These are phyloP conservation scores for Handroanthus guayacan DNA, from an alignment of 257 asterid genomes.

Conservation along the genomic window DNA sequence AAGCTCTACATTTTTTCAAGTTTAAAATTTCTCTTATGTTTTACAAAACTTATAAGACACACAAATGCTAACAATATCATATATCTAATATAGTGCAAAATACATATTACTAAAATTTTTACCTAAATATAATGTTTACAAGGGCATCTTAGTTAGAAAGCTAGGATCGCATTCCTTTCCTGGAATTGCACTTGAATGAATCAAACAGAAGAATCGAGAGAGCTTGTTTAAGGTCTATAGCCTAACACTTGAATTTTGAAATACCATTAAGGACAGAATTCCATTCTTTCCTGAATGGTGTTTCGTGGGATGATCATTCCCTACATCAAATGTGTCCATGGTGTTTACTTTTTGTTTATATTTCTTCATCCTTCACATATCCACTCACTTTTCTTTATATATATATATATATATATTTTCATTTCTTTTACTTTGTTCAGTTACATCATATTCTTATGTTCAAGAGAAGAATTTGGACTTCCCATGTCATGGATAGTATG, in stretches of 20 bases:
- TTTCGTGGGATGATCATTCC: neutral
- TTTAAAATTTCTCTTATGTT: no score
- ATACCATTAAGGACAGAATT: neutral
- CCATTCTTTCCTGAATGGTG: neutral
- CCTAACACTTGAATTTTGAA: neutral
- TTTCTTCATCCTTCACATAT: neutral
- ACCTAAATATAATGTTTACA: neutral
- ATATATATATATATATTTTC: no score
- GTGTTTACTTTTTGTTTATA: neutral
- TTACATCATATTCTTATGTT: neutral
- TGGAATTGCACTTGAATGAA: conserved; percentile 12
- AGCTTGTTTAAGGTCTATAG: neutral
- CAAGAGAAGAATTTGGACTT: conserved; percentile 7
- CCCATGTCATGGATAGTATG: conserved; percentile 9
- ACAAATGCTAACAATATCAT: neutral
- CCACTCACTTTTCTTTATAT: neutral
- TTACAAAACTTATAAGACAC: no score
- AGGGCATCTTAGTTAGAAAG: conserved; percentile 8
- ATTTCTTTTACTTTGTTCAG: neutral
- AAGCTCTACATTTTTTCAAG: neutral
- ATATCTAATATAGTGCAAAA: neutral
- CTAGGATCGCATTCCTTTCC: neutral
- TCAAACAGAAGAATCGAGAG: neutral
- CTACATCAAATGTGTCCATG: neutral
- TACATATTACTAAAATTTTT: neutral